phyloP scores from a whole-genome alignment of 352 stramenopile species.

The Globisporangium spinosum region DNA sequence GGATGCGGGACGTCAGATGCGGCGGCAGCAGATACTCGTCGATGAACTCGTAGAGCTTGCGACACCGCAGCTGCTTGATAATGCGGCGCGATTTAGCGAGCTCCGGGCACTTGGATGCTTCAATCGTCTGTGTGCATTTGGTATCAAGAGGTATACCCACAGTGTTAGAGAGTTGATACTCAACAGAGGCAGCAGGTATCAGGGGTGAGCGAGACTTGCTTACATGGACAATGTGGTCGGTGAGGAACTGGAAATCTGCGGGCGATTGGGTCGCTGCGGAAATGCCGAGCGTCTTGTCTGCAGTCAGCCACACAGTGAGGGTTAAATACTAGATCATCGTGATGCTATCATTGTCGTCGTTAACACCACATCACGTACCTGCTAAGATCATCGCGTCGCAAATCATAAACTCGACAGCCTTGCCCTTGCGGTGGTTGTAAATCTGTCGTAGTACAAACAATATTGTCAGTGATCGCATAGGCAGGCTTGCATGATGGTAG shows the following conservation, averaged over 20 bases:
- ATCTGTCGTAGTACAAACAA: slow-evolving; percentile 30
- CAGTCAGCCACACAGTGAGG: slow-evolving; percentile 4
- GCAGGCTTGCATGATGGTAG: neutral
- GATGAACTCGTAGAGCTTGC: slow-evolving; percentile 84
- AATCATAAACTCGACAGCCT: slow-evolving; percentile 90
- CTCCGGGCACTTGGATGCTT: slow-evolving; percentile 58
- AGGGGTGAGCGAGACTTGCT: neutral
- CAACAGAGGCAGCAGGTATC: neutral
- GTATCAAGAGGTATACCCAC: neutral
- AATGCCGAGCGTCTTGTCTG: slow-evolving; percentile 71
- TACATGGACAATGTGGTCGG: slow-evolving; percentile 71
- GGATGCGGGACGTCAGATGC: slow-evolving; percentile 47
- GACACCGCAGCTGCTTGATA: slow-evolving; percentile 66
- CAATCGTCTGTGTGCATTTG: slow-evolving; percentile 42
- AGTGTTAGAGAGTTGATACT: neutral
- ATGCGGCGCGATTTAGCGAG: slow-evolving; percentile 52
- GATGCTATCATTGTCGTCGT: too few species aligned
- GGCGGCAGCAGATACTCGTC: slow-evolving; percentile 72
- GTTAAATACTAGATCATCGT: slow-evolving; percentile 1
- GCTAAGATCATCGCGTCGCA: slow-evolving; percentile 81
- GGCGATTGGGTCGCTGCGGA: slow-evolving; percentile 56
- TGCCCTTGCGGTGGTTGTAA: slow-evolving; percentile 89
- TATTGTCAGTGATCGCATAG: neutral
- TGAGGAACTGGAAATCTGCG: slow-evolving; percentile 73
- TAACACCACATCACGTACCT: slow-evolving; percentile 14